Evolutionary conservation across 768 basidiomycete species (phyloP).

Genomic region (Paxillus rubicundulus): DNA sequence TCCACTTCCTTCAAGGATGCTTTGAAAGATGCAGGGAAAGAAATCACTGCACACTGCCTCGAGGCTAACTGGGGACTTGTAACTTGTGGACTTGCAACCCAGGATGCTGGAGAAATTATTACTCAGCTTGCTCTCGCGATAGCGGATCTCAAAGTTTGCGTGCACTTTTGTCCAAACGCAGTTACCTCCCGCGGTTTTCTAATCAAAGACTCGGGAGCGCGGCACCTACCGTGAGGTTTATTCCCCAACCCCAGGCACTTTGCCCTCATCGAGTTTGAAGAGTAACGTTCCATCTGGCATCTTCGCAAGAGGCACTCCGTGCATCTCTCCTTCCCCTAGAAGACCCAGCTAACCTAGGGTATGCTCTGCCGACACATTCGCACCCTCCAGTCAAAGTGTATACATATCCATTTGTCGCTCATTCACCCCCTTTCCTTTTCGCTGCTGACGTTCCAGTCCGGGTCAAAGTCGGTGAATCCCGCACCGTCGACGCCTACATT

Average conservation of each 20-base stretch:
- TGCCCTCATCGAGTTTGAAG: conserved; percentile 18
- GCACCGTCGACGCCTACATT: conserved; percentile 29
- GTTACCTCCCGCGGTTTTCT: conserved; percentile 27
- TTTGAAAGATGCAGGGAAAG: conserved; percentile 15
- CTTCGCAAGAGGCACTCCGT: conserved; percentile 36
- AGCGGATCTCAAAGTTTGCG: conserved; percentile 26
- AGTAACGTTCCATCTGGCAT: conserved; percentile 34
- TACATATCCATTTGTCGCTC: conserved; percentile 37
- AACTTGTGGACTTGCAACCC: conserved; percentile 30
- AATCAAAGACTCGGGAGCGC: conserved; percentile 20
- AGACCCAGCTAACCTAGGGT: conserved; percentile 20
- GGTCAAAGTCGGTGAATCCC: conserved; percentile 15
- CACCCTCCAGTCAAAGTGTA: conserved; percentile 31
- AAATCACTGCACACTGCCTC: conserved; percentile 7
- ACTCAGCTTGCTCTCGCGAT: conserved; percentile 4
- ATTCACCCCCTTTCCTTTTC: conserved; percentile 39
- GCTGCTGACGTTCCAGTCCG: conserved; percentile 30
- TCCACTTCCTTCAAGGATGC: conserved; percentile 13
- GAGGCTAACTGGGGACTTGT: conserved; percentile 27
- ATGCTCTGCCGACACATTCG: conserved; percentile 22
- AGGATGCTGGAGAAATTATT: conserved; percentile 19
- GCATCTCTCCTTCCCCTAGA: conserved; percentile 27
- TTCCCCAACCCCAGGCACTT: not conserved
- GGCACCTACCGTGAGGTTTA: conserved; percentile 28
- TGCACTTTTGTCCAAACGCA: conserved; percentile 36